Evolutionary conservation across 1,284 basidiomycete genomes (phyloP), one percentile per base, ranked within the genome.

Genomic region (Cryptococcus deneoformans): DNA sequence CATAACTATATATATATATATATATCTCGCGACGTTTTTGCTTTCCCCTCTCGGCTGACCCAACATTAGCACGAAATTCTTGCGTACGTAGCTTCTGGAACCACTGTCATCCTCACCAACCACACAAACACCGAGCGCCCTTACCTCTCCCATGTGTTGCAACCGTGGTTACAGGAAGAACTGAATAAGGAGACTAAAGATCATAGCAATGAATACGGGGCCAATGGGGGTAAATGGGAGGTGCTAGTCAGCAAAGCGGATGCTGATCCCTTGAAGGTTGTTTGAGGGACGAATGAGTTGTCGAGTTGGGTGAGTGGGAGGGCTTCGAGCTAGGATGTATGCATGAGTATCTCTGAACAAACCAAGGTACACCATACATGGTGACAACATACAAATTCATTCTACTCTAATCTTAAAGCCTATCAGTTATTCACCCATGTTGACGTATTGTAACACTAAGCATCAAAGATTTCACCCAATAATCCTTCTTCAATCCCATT

Each of bases 61-160:
- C 29, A 2, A 29, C 42, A 34, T 57, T 73, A 91, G 89, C 90
- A 94, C 72, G 87, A 92, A 60, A 85, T 92, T 49, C 81, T 94
- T 35, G 87, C 89, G 2, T 83, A 86, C 2, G 80, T 90, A 1
- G 88, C 87, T 11, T 77, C 78, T 49, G 89, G 89, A 45, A 85
- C 82, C 67, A 82, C 87, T 65, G 87, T 94, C 67, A 83, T 93
- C 62, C 82, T 94, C 53, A 90, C 89, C 86, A 79, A 88, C 34
- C 89, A 94, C 77, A 87, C 89, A 29, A 92, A 92, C 78, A 91
- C 90, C 35, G 91, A 94, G 79, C 86, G 91, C 37, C 89, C 89
- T 0, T 94, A 90, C 76, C 86, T 94, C 55, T 82, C 84, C 2
- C 63, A 66, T 29, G 79, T 84, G 20, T 82, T 92, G 24, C 85